A percentile compares a stretch with the other conserved stretches of the same genome.
These are phyloP conservation scores for Schrenkiella parvula DNA, from an alignment of 345 rosid species.

Conservation along the genomic window DNA sequence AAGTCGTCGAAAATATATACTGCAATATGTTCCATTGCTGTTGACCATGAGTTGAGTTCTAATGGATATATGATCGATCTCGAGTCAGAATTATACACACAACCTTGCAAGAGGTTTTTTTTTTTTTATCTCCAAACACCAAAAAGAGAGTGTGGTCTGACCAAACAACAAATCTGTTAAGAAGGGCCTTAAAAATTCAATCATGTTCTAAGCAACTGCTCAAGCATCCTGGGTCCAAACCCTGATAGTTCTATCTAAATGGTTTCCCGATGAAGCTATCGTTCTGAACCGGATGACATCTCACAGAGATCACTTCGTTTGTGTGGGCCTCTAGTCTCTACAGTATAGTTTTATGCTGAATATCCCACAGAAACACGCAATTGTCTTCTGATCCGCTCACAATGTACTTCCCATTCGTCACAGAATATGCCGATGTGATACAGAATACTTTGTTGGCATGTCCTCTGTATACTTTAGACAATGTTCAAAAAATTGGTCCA, in stretches of 20 bases:
- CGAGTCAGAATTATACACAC: too few species aligned
- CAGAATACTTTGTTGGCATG: conserved; percentile 74
- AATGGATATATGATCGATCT: too few species aligned
- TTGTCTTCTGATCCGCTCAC: conserved; percentile 96
- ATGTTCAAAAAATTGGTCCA: too few species aligned
- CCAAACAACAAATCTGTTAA: not conserved
- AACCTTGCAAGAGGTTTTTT: too few species aligned
- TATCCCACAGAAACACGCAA: conserved; percentile 83
- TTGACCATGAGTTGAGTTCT: too few species aligned
- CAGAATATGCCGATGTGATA: conserved; percentile 73
- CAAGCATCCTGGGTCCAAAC: conserved; percentile 74
- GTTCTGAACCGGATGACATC: conserved; percentile 72
- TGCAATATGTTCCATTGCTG: too few species aligned
- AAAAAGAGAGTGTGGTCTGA: not conserved
- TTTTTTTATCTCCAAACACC: too few species aligned
- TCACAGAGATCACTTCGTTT: conserved; percentile 80
- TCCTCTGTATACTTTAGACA: conserved; percentile 74
- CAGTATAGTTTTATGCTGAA: conserved; percentile 63
- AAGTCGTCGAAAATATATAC: too few species aligned
- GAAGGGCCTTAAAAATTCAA: too few species aligned
- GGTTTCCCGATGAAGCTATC: conserved; percentile 86
- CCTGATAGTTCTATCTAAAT: conserved; percentile 67
- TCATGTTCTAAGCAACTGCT: not conserved
- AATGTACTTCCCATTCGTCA: conserved; percentile 65
- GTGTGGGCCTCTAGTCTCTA: conserved; percentile 85